Evolutionary conservation across 2,329 filamentous ascomycete genomes (phyloP).

Genomic region (Seiridium cupressi): DNA sequence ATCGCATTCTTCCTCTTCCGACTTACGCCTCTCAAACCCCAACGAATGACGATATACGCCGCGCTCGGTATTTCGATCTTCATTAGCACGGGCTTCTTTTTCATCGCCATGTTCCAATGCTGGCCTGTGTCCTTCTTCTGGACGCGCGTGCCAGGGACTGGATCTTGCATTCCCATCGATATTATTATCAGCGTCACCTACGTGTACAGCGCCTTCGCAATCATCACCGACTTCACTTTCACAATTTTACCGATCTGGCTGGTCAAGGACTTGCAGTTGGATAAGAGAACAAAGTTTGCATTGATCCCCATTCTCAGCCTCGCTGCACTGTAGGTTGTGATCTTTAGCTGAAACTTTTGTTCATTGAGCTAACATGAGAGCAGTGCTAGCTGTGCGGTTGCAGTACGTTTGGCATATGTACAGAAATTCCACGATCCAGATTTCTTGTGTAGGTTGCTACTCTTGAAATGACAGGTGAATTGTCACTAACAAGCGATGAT

Average conservation of each 20-base stretch:
- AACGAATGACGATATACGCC: slow-evolving; percentile 18
- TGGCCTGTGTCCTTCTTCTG: slow-evolving; percentile 18
- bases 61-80: slow-evolving; percentile 13
- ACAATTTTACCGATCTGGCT: slow-evolving; percentile 43
- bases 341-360: background rate
- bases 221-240: slow-evolving; percentile 38
- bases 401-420: slow-evolving; percentile 17
- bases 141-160: slow-evolving; percentile 15
- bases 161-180: slow-evolving; percentile 23
- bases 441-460: slow-evolving; percentile 14
- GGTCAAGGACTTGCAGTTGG: slow-evolving; percentile 47
- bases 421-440: slow-evolving; percentile 15
- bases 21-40: slow-evolving; percentile 14
- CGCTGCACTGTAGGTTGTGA: slow-evolving; percentile 35
- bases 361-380: background rate
- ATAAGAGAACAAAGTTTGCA: slow-evolving; percentile 39
- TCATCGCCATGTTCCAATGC: slow-evolving; percentile 22
- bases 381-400: slow-evolving; percentile 19
- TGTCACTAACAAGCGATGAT: background rate
- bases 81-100: slow-evolving; percentile 18
- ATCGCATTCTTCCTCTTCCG: slow-evolving; percentile 22
- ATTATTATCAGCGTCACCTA: slow-evolving; percentile 42
- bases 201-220: slow-evolving; percentile 37
- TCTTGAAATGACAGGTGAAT: background rate
- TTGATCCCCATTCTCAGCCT: slow-evolving; percentile 45